These are phyloP conservation scores for Fraxinus cuspidata DNA, from an alignment of 257 asterid species.

Conservation along the genomic window DNA sequence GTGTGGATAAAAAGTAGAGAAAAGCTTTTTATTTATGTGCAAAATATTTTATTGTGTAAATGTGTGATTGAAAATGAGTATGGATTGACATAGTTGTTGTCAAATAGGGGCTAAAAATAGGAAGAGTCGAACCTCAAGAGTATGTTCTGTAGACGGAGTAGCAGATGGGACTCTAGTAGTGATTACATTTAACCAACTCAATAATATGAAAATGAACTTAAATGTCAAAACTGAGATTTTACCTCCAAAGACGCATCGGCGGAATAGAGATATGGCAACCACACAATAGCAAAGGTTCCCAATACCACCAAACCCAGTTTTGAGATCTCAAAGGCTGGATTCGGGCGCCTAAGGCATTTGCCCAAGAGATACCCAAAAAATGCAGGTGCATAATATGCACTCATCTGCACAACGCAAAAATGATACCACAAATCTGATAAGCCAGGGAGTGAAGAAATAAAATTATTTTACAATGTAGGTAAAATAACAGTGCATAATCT, in stretches of 20 bases:
- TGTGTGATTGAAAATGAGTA: no score
- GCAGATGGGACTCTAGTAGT: neutral
- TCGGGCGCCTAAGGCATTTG: slow-evolving; percentile 66
- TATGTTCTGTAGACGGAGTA: neutral
- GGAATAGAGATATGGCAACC: slow-evolving; percentile 91
- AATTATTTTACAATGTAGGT: neutral
- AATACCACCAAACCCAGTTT: slow-evolving; percentile 81
- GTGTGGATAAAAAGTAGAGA: no score
- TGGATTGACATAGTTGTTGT: no score
- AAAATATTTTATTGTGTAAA: no score
- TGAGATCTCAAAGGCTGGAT: slow-evolving; percentile 60
- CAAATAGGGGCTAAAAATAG: neutral
- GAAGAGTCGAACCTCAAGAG: slow-evolving; percentile 6
- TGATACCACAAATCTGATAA: slow-evolving; percentile 1
- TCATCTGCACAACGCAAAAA: slow-evolving; percentile 60
- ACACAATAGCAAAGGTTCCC: slow-evolving; percentile 80
- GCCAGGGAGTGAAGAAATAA: neutral
- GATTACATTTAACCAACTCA: neutral
- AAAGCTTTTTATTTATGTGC: no score
- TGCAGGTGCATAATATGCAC: slow-evolving; percentile 95
- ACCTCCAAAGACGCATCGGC: slow-evolving; percentile 76
- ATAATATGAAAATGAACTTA: slow-evolving; percentile 14
- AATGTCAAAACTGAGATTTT: slow-evolving; percentile 14
- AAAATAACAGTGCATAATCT: neutral
- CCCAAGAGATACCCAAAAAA: slow-evolving; percentile 89